phyloP scores from a whole-genome alignment of 768 basidiomycete genomes.

The Piloderma croceum region DNA sequence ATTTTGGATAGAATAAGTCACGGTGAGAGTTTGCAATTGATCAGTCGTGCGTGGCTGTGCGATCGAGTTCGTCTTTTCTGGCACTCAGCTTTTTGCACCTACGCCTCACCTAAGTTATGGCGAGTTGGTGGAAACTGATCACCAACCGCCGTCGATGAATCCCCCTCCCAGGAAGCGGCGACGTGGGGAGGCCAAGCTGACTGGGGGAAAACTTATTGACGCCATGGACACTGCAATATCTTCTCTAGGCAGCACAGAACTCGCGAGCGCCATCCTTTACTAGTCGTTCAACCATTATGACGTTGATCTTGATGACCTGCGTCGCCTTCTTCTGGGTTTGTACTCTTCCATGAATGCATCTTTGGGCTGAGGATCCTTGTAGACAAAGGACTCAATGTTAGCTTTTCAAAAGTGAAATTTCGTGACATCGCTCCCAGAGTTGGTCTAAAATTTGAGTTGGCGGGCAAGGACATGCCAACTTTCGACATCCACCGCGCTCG shows the following conservation, averaged over 20 bases:
- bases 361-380: too few species aligned
- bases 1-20: too few species aligned
- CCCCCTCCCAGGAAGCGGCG: too few species aligned
- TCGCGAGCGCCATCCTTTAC: slow-evolving; percentile 9
- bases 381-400: slow-evolving; percentile 14
- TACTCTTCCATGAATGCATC: too few species aligned
- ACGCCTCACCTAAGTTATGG: too few species aligned
- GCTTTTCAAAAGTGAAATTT: slow-evolving; percentile 15
- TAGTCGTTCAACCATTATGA: slow-evolving; percentile 9
- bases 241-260: slow-evolving; percentile 8
- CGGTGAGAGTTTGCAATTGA: too few species aligned
- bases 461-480: slow-evolving; percentile 11
- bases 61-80: too few species aligned
- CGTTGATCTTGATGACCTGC: slow-evolving; percentile 8
- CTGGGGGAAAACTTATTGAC: slow-evolving; percentile 3
- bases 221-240: slow-evolving; percentile 8
- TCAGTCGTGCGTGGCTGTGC: too few species aligned
- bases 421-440: slow-evolving; percentile 14
- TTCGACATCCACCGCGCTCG: slow-evolving; percentile 18
- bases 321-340: slow-evolving; percentile 6
- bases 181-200: slow-evolving; percentile 7
- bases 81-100: too few species aligned
- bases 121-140: too few species aligned
- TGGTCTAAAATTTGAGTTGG: slow-evolving; percentile 9
- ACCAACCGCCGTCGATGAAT: too few species aligned